Base-by-base conservation (phyloP, 1,284 basidiomycete species). In the Acaromyces ingoldii region DNA sequence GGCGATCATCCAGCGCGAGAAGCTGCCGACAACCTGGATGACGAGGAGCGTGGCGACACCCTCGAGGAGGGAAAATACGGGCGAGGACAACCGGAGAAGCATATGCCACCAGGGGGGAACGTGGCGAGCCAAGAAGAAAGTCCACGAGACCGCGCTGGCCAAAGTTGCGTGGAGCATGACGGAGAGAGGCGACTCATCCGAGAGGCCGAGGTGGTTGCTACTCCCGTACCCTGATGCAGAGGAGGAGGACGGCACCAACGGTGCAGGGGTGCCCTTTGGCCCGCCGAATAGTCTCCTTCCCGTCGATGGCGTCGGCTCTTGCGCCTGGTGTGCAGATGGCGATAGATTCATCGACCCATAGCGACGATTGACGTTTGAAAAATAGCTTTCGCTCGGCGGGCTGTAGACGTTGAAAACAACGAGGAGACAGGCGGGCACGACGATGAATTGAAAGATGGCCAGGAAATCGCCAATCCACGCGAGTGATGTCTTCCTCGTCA, bases 41-140 rank as follows among this genome's bases (percentile, higher is more conserved):
- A 74, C 71, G 28, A 74, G 56, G 25, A 74, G 57, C 2, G 71
- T 70, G 5, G 72, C 62, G 9, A 73, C 54, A n/a, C 71, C 72
- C 39, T 74, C 72, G 34, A 74, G 62, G n/a, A 74, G 57, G 28
- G 61, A 62, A 55, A 74, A 74, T 26, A 68, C 58, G 10, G 72
- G 72, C 46, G 61, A 65, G 37, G 65, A 65, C 42, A 65, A 57
- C 31, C 70, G 57, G 6, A 74, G 59, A 6, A 73, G 38, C 19
- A 61, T 62, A 30, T 70, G 62, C 72, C 72, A 74, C 59, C 60
- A 68, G 13, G 59, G 54, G 1, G 72, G 72, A 0, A 73, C 65
- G 2, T 56, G 59, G 10, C 58, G 52, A 13, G 64, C 63, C 0
- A 67, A 54, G 47, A 55, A 73, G 41, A 68, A 58, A 51, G 65